These are phyloP conservation scores for Penicillium argentinense DNA, from an alignment of 495 filamentous ascomycete genomes.

Conservation along the genomic window DNA sequence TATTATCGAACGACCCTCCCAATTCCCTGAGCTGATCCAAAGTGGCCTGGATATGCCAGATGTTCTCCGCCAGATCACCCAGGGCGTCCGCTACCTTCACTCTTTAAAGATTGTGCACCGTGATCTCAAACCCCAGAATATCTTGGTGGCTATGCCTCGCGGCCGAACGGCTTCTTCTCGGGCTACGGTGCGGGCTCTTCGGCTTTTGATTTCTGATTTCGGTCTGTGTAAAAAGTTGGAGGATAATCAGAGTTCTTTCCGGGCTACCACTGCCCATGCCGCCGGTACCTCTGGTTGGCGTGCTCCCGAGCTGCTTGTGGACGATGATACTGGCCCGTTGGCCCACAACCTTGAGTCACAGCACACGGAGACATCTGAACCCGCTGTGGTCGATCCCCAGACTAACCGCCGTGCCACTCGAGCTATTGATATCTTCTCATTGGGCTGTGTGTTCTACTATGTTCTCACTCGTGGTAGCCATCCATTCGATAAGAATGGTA, in stretches of 20 bases:
- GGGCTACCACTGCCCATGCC: slow-evolving; percentile 89
- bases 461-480: slow-evolving; percentile 89
- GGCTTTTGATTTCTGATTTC: slow-evolving; percentile 94
- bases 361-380: slow-evolving; percentile 55
- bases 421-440: slow-evolving; percentile 93
- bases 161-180: slow-evolving; percentile 28
- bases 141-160: slow-evolving; percentile 67
- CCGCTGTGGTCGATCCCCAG: slow-evolving; percentile 58
- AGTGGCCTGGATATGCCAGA: slow-evolving; percentile 55
- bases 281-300: slow-evolving; percentile 95
- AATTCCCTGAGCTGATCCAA: slow-evolving; percentile 57
- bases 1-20: slow-evolving; percentile 69
- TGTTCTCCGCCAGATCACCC: slow-evolving; percentile 81
- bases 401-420: slow-evolving; percentile 83
- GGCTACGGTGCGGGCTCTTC: slow-evolving; percentile 31
- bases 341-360: slow-evolving; percentile 34
- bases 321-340: slow-evolving; percentile 57
- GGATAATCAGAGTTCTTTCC: slow-evolving; percentile 89
- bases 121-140: slow-evolving; percentile 97
- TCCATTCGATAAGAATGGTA: slow-evolving; percentile 89
- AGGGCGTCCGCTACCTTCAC: slow-evolving; percentile 85
- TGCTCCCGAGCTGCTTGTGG: slow-evolving; percentile 86
- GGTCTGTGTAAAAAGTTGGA: slow-evolving; percentile 98
- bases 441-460: slow-evolving; percentile 96
- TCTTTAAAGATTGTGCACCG: slow-evolving; percentile 92